A percentile compares a stretch with the other conserved stretches of the same genome.
These are phyloP conservation scores for Aspergillus indologenus DNA, from an alignment of 495 filamentous ascomycete genomes.

Conservation along the genomic window DNA sequence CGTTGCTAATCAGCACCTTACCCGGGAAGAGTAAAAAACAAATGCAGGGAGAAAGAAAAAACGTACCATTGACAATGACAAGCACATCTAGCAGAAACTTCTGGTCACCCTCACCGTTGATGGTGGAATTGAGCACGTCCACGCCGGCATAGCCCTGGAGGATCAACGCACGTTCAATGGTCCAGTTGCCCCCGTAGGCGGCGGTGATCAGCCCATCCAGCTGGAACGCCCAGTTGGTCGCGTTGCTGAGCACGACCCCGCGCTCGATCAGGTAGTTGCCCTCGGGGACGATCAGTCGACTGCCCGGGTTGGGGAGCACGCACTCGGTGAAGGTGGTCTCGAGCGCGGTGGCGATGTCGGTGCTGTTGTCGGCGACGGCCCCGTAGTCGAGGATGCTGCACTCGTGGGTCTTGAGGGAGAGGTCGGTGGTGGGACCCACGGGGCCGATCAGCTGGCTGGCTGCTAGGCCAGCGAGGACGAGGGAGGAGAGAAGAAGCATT, in stretches of 20 bases:
- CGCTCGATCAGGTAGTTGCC: constrained; percentile 36
- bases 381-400: constrained; percentile 48
- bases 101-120: constrained; percentile 35
- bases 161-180: constrained; percentile 31
- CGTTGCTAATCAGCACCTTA: not conserved
- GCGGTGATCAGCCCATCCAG: constrained; percentile 44
- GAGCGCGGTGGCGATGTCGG: constrained; percentile 40
- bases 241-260: constrained; percentile 34
- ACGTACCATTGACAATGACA: constrained; percentile 30
- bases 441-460: constrained; percentile 25
- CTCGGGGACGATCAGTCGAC: constrained; percentile 37
- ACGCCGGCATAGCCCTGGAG: constrained; percentile 26
- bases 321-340: constrained; percentile 38
- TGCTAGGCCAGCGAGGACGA: constrained; percentile 1
- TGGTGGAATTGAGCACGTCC: constrained; percentile 36
- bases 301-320: constrained; percentile 24
- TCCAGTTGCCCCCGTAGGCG: constrained; percentile 30
- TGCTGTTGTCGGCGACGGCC: constrained; percentile 38
- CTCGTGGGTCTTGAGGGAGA: constrained; percentile 29
- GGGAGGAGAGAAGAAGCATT: not conserved
- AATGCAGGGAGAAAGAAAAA: too few relatives aligned
- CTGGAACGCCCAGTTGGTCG: constrained; percentile 37
- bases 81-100: constrained; percentile 29
- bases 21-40: not conserved
- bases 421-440: constrained; percentile 34